A percentile compares a stretch with the other conserved stretches of the same genome.
phyloP scores from a whole-genome alignment of 208 protist genomes.

The Zelonia costaricensis region DNA sequence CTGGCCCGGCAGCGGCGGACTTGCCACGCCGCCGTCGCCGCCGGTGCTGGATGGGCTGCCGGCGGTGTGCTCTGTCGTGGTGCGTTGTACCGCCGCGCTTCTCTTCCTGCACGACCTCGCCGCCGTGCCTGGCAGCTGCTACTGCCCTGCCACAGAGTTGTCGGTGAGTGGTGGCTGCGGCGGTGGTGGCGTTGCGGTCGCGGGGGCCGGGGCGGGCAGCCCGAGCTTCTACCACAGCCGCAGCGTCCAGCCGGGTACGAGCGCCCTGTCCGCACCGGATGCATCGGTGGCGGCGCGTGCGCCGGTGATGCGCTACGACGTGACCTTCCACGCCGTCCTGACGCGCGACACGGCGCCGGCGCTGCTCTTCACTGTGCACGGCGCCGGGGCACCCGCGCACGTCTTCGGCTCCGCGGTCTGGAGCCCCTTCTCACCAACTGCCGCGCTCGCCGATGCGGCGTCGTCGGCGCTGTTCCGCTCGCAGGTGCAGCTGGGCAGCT shows the following conservation, averaged over 20 bases:
- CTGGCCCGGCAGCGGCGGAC: neutral
- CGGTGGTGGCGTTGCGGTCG: slow-evolving; percentile 7
- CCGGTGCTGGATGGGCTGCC: neutral
- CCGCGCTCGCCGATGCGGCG: neutral
- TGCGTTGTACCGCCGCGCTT: slow-evolving; percentile 43
- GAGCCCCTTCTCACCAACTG: slow-evolving; percentile 21
- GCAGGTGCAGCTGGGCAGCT: neutral
- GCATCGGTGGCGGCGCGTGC: slow-evolving; percentile 11
- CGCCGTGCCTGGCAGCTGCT: neutral
- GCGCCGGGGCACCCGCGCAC: slow-evolving; percentile 22
- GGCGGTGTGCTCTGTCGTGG: slow-evolving; percentile 39
- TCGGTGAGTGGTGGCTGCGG: slow-evolving; percentile 23
- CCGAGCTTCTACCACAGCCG: neutral
- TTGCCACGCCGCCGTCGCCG: neutral
- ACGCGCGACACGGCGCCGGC: slow-evolving; percentile 28
- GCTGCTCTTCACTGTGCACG: slow-evolving; percentile 49
- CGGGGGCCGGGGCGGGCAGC: neutral
- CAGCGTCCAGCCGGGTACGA: neutral
- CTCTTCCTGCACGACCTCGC: slow-evolving; percentile 5
- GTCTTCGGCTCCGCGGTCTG: slow-evolving; percentile 49
- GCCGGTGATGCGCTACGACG: slow-evolving; percentile 42
- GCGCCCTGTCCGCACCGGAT: no score
- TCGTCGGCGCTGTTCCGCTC: neutral
- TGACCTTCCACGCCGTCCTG: slow-evolving; percentile 35
- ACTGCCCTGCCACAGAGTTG: slow-evolving; percentile 15